Evolutionary conservation across 352 stramenopile species (phyloP).

Genomic region (Phytophthora sp.): DNA sequence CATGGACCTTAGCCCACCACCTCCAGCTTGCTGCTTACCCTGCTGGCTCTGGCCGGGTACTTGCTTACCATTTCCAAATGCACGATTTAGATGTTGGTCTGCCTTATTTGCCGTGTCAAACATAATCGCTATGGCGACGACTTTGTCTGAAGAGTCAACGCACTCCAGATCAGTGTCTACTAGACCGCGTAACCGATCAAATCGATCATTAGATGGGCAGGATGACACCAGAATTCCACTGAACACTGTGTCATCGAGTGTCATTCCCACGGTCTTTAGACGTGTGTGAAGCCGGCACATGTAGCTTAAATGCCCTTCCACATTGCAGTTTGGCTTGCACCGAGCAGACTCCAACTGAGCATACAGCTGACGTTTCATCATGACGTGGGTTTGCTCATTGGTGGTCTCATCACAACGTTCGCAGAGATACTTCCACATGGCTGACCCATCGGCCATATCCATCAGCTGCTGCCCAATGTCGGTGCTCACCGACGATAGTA

Average conservation of each 20-base stretch:
- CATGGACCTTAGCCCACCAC: too few species aligned
- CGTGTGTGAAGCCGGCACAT: slow-evolving; percentile 4
- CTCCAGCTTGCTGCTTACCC: too few species aligned
- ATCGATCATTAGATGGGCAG: slow-evolving; percentile 11
- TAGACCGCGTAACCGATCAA: slow-evolving; percentile 9
- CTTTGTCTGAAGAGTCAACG: slow-evolving; percentile 8
- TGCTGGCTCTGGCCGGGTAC: too few species aligned
- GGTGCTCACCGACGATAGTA: slow-evolving; percentile 1
- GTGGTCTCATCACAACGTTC: background rate
- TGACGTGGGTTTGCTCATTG: background rate
- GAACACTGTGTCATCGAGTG: slow-evolving; percentile 10
- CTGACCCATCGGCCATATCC: background rate
- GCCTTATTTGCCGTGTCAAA: slow-evolving; percentile 23
- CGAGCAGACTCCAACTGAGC: background rate
- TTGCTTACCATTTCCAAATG: too few species aligned
- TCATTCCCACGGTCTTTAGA: slow-evolving; percentile 16
- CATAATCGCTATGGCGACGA: slow-evolving; percentile 2
- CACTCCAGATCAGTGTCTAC: slow-evolving; percentile 14
- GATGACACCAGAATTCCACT: slow-evolving; percentile 14
- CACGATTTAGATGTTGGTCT: background rate
- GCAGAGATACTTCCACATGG: slow-evolving; percentile 4
- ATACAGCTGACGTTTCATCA: slow-evolving; percentile 10
- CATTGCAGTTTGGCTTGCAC: slow-evolving; percentile 2
- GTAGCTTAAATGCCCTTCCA: slow-evolving; percentile 16
- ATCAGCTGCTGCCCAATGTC: slow-evolving; percentile 7